Evolutionary conservation across 2,329 filamentous ascomycete genomes (phyloP).

Genomic region (Byssothecium circinans): DNA sequence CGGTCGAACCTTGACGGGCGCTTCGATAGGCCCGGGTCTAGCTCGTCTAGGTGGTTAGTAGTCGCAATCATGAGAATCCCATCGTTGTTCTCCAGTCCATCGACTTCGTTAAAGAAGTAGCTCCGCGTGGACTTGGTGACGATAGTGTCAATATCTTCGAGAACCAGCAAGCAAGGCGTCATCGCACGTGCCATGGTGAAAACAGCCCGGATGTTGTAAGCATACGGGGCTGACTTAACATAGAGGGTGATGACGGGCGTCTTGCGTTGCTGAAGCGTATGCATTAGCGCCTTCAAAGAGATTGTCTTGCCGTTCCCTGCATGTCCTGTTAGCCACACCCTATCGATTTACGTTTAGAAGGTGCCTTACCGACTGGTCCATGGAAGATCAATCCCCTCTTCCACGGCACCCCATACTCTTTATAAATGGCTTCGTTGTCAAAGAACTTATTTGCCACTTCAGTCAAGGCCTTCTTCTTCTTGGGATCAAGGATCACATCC

Average conservation of each 20-base stretch:
- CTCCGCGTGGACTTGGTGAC: constrained; percentile 39
- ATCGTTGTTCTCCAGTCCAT: constrained; percentile 46
- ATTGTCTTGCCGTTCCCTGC: constrained; percentile 48
- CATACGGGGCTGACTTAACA: constrained; percentile 28
- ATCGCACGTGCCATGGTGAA: constrained; percentile 42
- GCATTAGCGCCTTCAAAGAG: constrained; percentile 49
- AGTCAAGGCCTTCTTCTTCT: constrained; percentile 48
- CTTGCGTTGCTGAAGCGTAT: constrained; percentile 44
- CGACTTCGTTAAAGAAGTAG: constrained; percentile 50
- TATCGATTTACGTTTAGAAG: no score
- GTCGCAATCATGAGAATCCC: constrained; percentile 48
- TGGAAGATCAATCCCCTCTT: constrained; percentile 51
- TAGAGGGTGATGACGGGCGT: constrained; percentile 31
- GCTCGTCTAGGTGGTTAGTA: constrained; percentile 43
- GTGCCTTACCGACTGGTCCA: constrained; percentile 24
- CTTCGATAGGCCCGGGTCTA: constrained; percentile 56
- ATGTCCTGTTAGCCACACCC: not conserved
- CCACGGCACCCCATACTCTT: constrained; percentile 51
- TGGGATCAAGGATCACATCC: constrained; percentile 51
- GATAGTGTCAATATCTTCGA: constrained; percentile 48
- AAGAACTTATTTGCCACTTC: constrained; percentile 46
- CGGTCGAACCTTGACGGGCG: constrained; percentile 67
- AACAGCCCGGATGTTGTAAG: constrained; percentile 34
- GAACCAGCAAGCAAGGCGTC: constrained; percentile 45
- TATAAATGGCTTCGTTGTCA: constrained; percentile 43